Conservation (phyloP, 2,329 filamentous ascomycete species). For the Aspergillus pseudoterreus region DNA sequence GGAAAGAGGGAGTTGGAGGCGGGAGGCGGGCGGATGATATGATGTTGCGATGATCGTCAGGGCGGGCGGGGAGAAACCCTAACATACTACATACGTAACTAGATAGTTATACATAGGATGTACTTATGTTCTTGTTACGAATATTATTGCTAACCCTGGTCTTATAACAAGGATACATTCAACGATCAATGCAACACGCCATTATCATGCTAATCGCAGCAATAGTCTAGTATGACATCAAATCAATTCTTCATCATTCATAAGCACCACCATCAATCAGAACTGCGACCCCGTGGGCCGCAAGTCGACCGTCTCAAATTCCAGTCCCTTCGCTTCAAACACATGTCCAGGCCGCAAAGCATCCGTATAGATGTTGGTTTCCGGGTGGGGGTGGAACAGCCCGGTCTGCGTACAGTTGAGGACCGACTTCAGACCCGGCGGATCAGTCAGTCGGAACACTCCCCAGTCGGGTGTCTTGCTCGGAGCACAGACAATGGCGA, state of each 20-base stretch:
- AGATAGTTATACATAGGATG: too few species aligned
- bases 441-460: slow-evolving; percentile 88
- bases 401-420: slow-evolving; percentile 72
- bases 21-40: too few species aligned
- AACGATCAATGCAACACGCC: not conserved
- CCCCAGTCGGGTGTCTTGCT: slow-evolving; percentile 73
- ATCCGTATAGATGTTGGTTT: slow-evolving; percentile 73
- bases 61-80: too few species aligned
- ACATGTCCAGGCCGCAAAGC: slow-evolving; percentile 69
- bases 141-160: too few species aligned
- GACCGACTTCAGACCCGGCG: slow-evolving; percentile 82
- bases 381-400: slow-evolving; percentile 75
- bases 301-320: slow-evolving; percentile 67
- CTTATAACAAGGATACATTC: not conserved
- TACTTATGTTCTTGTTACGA: too few species aligned
- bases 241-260: slow-evolving; percentile 3
- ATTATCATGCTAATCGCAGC: not conserved
- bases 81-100: too few species aligned
- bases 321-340: slow-evolving; percentile 62
- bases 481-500: slow-evolving; percentile 94
- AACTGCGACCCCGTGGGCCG: slow-evolving; percentile 21
- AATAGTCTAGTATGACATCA: slow-evolving; percentile 1
- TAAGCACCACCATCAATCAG: slow-evolving; percentile 4
- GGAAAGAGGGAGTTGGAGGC: not conserved
- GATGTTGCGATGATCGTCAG: too few species aligned